Base-by-base conservation (phyloP, 352 stramenopile species). In the Phytopythium boreale region DNA sequence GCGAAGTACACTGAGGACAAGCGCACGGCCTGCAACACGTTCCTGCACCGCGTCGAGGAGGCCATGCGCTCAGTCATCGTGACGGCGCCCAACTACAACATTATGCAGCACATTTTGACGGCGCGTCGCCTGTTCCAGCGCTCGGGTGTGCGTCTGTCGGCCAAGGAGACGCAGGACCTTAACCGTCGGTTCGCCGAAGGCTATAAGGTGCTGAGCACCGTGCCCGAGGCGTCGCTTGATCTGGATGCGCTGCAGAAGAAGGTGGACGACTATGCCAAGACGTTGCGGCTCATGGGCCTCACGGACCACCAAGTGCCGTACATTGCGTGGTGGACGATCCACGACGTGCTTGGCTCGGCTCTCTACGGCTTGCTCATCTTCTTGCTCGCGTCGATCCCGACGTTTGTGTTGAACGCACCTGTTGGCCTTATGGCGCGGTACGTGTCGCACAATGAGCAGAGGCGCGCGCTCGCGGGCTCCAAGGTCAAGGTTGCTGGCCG, bases 51-150 rank as follows among this genome's bases (percentile, higher is more conserved):
- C 41, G 77, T 97, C 1, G 82, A 94, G 61, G 83, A 96, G 64
- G 77, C 79, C 41, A 93, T 97, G 79, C 79, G 88, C 36, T 95
- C 84, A 12, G 96, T 99, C 20, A 98, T 99, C 66, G 96, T 99
- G 22, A 98, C 96, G 20, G 95, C 97, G 41, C 95, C 97, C n/a
- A 95, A 98, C 81, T 99, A 99, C 77, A 92, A 98, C 61, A 95
- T 93, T 26, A 80, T 99, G 68, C 93, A 99, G 79, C 69, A 98
- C 15, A 89, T 99, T 49, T 93, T 98, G 76, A 98, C 95, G 29
- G 95, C 95, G 24, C 83, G 97, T 56, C 88, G 97, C 58, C 76
- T 99, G 27, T 99, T 97, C 66, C 92, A 97, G 70, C 87, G 88
- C 58, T 94, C 90, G 50, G 84, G 90, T 34, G 78, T 94, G 41